Evolutionary conservation across 805 yeast species (phyloP), one percentile per base, ranked within the genome.

Genomic region (Starmerella kuoi): DNA sequence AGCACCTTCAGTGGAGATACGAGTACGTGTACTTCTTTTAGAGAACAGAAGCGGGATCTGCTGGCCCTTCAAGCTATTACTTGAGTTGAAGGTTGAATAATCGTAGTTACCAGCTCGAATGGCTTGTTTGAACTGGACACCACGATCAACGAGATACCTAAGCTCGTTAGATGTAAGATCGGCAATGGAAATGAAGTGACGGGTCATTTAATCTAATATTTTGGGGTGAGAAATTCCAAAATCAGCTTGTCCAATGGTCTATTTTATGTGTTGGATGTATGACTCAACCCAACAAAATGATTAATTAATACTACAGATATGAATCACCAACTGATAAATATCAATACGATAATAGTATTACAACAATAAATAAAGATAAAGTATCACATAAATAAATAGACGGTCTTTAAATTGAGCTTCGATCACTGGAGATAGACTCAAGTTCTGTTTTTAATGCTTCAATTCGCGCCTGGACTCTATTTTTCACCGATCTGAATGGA

Each of bases 1-100:
- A 14, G 98, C 98, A 38, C 94, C 96, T 60, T 91, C 98, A 9
- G 87, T 71, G 20, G 95, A 85, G 30, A 91, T 74, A 62, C 98
- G 76, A 20, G 98, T 91, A 63, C 98, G 74, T 20, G 98, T 91
- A 5, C 95, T 84, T 62, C 98, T 76, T 60, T 91, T 91, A 44
- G 85, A 73, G 62, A 91, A 91, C 35, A 91, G 60, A 55, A 91
- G 62, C 0, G 96, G 85, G 21, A 84, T 77, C 2, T 88, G 73
- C 60, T 78, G 83, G 2, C 96, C 97, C 31, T 74, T 62, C 38
- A 91, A 64, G 32, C 15, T 40, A 41, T 84, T 74, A n/a, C 59
- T 61, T n/a, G 77, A 74, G 4, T 70, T 59, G 34, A 48, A 41
- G 4, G 26, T 30, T 19, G 46, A 31, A 28, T 47, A 48, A 55